Percentiles rank a stretch among this genome's conserved stretches.
Evolutionary conservation across 169 alveolate genomes (phyloP).

Genomic region (Eimeria brunetti): DNA sequence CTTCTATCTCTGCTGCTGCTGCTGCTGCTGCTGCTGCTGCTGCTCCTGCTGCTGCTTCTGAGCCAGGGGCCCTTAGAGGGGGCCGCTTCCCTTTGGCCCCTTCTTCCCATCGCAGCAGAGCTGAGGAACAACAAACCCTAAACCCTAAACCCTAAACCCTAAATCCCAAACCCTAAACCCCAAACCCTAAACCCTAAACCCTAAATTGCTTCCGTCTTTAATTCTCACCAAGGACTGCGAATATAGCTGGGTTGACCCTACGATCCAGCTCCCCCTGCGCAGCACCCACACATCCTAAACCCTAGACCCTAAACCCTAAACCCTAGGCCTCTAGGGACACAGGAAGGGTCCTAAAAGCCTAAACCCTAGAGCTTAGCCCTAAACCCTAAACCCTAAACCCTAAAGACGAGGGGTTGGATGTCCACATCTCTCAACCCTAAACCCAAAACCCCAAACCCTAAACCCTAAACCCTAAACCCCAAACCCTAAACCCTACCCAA

Average conservation of each 20-base stretch:
- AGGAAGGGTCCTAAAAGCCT: too few relatives aligned
- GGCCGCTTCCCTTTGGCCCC: neutral
- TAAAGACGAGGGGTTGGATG: neutral
- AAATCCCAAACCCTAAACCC: conserved; percentile 16
- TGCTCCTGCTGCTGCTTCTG: conserved; percentile 11
- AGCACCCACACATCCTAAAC: neutral
- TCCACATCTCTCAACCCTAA: neutral
- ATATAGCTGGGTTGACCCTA: neutral
- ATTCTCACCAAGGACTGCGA: conserved; percentile 33
- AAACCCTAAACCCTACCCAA: conserved; percentile 18
- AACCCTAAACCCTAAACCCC: conserved; percentile 11
- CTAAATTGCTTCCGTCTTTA: neutral
- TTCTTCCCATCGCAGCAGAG: neutral
- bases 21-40: conserved; percentile 15
- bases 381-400: neutral
- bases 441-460: neutral
- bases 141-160: neutral
- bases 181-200: conserved; percentile 41
- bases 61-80: neutral
- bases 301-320: conserved; percentile 34
- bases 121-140: neutral
- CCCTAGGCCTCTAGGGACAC: neutral
- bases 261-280: conserved; percentile 38
- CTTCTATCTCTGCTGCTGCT: neutral
- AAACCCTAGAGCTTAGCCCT: neutral